These are phyloP conservation scores for Vararia minispora DNA, from an alignment of 768 basidiomycete genomes.

Conservation along the genomic window DNA sequence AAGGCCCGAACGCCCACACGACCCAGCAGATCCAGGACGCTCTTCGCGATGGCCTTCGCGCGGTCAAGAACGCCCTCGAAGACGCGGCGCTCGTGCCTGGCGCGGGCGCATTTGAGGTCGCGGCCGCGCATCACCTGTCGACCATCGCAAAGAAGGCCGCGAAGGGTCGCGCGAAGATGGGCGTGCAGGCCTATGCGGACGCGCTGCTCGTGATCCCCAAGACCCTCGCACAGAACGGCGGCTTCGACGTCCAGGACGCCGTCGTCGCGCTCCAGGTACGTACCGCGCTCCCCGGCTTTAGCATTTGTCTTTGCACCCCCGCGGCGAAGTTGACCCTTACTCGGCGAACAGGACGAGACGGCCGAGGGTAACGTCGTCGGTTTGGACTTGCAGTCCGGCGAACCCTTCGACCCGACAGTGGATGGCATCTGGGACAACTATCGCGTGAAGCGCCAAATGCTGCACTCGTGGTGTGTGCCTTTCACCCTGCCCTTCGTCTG, in stretches of 20 bases:
- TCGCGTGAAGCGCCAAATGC: constrained; percentile 96
- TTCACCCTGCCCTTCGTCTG: background rate
- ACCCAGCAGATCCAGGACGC: constrained; percentile 96
- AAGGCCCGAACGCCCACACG: constrained; percentile 95
- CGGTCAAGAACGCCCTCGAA: constrained; percentile 95
- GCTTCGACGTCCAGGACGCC: constrained; percentile 93
- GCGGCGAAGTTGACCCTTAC: constrained; percentile 4
- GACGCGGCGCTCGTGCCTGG: constrained; percentile 85
- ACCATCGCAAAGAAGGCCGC: constrained; percentile 73
- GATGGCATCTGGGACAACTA: constrained; percentile 99
- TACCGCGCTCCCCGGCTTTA: constrained; percentile 8
- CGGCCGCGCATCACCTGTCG: constrained; percentile 77
- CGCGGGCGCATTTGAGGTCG: constrained; percentile 96
- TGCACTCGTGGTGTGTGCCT: constrained; percentile 81
- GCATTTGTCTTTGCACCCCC: no score
- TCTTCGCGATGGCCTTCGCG: constrained; percentile 90
- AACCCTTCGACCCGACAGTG: constrained; percentile 91
- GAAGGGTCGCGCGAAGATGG: constrained; percentile 94
- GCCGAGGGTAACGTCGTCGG: constrained; percentile 91
- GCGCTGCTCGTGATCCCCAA: constrained; percentile 92
- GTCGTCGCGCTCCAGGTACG: constrained; percentile 82
- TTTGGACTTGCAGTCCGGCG: constrained; percentile 84
- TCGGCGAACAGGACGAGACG: constrained; percentile 66
- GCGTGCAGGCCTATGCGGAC: constrained; percentile 94
- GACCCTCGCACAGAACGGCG: constrained; percentile 91